Base-by-base conservation (phyloP, 2,329 filamentous ascomycete species). In the Pseudogymnoascus sp. region DNA sequence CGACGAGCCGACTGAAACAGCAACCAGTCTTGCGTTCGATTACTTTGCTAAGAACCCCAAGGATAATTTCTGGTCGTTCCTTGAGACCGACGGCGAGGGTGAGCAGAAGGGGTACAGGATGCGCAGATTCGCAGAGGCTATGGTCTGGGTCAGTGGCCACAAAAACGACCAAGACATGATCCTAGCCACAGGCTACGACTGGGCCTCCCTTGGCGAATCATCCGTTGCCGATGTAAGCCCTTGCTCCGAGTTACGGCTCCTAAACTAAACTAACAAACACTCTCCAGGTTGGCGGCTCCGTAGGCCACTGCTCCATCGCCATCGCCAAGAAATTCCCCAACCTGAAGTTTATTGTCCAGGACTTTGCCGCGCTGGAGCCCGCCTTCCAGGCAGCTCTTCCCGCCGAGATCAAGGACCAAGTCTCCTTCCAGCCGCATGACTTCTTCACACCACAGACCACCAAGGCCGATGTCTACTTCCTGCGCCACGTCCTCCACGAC, bases 401-500 rank as follows among this genome's bases (percentile, higher is more conserved):
- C 1, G 19, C 34, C 4, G 65, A 67, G 0, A 39, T 72, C 7
- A 60, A 60, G 11, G 31, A 41, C 11, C 68, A 68, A 23, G 66
- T 75, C 10, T n/a, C 61, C 3, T 71, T 73, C 70, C 71, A 73
- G 65, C 72, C 68, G 4, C 77, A 82, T 69, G 75, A 80, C 68
- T 78, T 82, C 67, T 79, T 81, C 67, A 69, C 71, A 6, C 74
- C 75, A 7, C 79, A 82, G 68, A 75, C 77, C 3, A 69, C 78
- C 1, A 61, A 68, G 13, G 80, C 77, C 4, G 76, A 78, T 28
- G 72, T 80, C 11, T 81, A 80, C 70, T 73, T 80, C 63, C 72
- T 82, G 62, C 77, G 78, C 16, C 74, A 75, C 70, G 79, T 82
- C 61, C 71, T 83, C 31, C 80, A 82, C 67, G 78, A 81, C 69